Conservation (phyloP, 352 stramenopile genomes). For the Phytophthora capsici region DNA sequence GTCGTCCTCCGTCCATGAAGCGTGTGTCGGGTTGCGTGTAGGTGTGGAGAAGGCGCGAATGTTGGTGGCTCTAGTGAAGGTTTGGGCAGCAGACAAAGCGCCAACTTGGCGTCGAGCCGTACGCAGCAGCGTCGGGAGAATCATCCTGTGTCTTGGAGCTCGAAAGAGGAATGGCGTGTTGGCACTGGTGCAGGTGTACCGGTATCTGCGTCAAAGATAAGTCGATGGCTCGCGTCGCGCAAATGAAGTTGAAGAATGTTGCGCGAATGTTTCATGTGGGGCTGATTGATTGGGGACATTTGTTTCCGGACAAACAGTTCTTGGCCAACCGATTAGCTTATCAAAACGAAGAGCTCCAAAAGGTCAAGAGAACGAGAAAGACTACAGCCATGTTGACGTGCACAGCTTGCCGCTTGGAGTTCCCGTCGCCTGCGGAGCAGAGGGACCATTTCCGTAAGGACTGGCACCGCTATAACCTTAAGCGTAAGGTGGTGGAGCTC, state of each 20-base stretch:
- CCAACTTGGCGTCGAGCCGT: conserved; percentile 14
- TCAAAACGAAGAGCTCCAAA: conserved; percentile 13
- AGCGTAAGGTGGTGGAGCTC: conserved; percentile 96
- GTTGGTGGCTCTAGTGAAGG: neutral
- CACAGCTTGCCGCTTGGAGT: conserved; percentile 80
- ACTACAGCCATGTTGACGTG: conserved; percentile 73
- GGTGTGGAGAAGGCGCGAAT: conserved; percentile 38
- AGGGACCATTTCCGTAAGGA: conserved; percentile 95
- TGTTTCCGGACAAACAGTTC: conserved; percentile 4
- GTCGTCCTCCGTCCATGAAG: conserved; percentile 68
- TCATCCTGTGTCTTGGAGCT: conserved; percentile 21
- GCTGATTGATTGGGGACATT: neutral
- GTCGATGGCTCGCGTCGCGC: conserved; percentile 21
- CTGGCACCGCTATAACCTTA: conserved; percentile 97
- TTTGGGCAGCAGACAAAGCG: conserved; percentile 4
- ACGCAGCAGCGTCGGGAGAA: conserved; percentile 32
- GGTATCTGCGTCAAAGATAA: conserved; percentile 19
- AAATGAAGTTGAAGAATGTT: conserved; percentile 29
- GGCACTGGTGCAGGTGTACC: neutral
- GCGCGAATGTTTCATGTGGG: conserved; percentile 20
- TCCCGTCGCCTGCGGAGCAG: conserved; percentile 64
- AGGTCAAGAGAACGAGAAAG: too few relatives aligned
- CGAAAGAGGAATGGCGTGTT: conserved; percentile 28
- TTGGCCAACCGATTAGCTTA: conserved; percentile 30
- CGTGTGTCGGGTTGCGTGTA: conserved; percentile 49